phyloP scores from a whole-genome alignment of 768 basidiomycete species.

The Mycena amicta region DNA sequence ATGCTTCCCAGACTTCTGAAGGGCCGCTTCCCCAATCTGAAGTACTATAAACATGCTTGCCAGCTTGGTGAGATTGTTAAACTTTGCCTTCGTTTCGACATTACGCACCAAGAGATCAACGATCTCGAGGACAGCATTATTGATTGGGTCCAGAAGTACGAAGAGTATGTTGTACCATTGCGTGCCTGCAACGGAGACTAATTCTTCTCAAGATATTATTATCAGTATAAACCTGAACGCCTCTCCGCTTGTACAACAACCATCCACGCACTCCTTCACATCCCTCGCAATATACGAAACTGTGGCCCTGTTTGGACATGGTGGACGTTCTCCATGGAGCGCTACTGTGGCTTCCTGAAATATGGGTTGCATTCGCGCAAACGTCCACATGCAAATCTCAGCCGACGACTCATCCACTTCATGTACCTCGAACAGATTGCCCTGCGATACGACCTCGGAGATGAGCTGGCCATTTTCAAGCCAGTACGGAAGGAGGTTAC shows the following conservation, averaged over 20 bases:
- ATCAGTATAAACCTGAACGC: slow-evolving; percentile 30
- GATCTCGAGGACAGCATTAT: slow-evolving; percentile 29
- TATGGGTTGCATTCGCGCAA: no score
- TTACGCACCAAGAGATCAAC: slow-evolving; percentile 29
- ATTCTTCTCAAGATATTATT: slow-evolving; percentile 28
- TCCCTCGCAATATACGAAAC: slow-evolving; percentile 30
- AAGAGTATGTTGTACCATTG: slow-evolving; percentile 14
- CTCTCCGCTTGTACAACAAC: slow-evolving; percentile 33
- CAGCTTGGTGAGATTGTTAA: slow-evolving; percentile 38
- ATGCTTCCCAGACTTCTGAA: slow-evolving; percentile 38
- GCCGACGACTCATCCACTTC: slow-evolving; percentile 26
- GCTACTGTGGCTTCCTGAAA: slow-evolving; percentile 30
- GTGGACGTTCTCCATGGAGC: slow-evolving; percentile 40
- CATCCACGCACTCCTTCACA: slow-evolving; percentile 37
- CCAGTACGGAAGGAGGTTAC: no score
- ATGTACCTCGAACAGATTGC: slow-evolving; percentile 25
- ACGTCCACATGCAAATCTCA: slow-evolving; percentile 34
- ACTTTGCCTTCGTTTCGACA: slow-evolving; percentile 34
- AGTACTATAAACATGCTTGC: slow-evolving; percentile 41
- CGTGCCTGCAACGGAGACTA: not conserved
- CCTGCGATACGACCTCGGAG: slow-evolving; percentile 2
- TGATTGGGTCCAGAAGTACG: slow-evolving; percentile 40
- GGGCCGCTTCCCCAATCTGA: slow-evolving; percentile 26
- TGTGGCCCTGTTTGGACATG: slow-evolving; percentile 34
- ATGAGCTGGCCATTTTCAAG: no score